A percentile compares a stretch with the other conserved stretches of the same genome.
Evolutionary conservation across 1,284 basidiomycete species (phyloP).

Genomic region (Microbotryum violaceum): DNA sequence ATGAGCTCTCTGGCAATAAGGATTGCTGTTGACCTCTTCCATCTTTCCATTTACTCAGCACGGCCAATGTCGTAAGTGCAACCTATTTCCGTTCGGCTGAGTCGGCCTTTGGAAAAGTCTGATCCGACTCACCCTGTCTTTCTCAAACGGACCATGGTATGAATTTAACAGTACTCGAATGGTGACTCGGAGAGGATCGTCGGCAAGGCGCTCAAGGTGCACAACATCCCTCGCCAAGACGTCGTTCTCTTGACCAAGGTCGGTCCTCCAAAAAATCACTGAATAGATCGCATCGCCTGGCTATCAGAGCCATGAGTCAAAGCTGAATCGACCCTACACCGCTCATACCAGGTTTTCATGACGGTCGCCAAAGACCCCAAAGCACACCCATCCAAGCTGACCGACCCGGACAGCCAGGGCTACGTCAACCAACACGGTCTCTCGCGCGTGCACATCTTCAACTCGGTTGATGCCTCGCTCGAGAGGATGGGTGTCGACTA

Average conservation of each 20-base stretch:
- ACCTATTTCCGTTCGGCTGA: conserved; percentile 20
- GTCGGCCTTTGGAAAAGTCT: conserved; percentile 32
- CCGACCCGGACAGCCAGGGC: conserved; percentile 18
- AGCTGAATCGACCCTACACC: not conserved
- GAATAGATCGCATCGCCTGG: no score
- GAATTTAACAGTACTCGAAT: conserved; percentile 52
- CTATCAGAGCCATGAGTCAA: conserved; percentile 1
- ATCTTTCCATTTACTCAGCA: conserved; percentile 43
- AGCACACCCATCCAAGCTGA: conserved; percentile 16
- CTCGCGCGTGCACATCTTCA: conserved; percentile 36
- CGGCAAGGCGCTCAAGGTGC: conserved; percentile 67
- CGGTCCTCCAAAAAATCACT: not conserved
- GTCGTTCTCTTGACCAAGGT: conserved; percentile 68
- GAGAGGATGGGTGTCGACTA: conserved; percentile 35
- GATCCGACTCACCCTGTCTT: no score
- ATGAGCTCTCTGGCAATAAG: no score
- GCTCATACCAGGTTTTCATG: conserved; percentile 7
- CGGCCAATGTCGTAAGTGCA: conserved; percentile 47
- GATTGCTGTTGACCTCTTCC: no score
- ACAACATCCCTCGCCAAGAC: conserved; percentile 61
- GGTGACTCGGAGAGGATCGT: conserved; percentile 66
- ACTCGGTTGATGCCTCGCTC: conserved; percentile 30
- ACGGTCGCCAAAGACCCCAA: conserved; percentile 13
- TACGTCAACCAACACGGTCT: conserved; percentile 36
- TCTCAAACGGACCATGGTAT: conserved; percentile 38